Base-by-base conservation (phyloP, 352 stramenopile genomes). In the Phytophthora ohioensis region DNA sequence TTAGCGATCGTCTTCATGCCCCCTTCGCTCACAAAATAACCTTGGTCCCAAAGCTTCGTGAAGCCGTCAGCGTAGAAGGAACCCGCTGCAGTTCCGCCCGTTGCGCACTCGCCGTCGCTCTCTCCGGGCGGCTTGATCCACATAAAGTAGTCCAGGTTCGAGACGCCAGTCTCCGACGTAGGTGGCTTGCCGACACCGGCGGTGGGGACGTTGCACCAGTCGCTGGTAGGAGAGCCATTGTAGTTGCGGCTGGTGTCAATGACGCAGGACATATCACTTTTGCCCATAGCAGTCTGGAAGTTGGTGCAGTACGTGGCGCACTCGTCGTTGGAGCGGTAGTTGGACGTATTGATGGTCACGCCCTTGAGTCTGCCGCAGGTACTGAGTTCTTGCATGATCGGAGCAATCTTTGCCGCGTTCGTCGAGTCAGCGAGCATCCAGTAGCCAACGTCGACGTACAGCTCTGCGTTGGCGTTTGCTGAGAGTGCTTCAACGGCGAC, bases 341-440 rank as follows among this genome's bases (percentile, higher is more conserved):
- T 92, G 32, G 82, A 87, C 46, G 82, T 92, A 54, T 92, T 92
- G 59, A 92, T 79, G 49, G 79, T 71, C 35, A 91, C 85, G 17
- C 84, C 84, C 38, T 86, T 87, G 42, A 90, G 38, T 6, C 53
- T 60, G 3, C 78, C 80, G n/a, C 69, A 73, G 8, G 48, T 53
- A 1, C 57, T 64, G 9, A 91, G 71, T 38, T 75, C 51, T 39
- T 82, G 61, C 59, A 91, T 53, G 32, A 88, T 61, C 15, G 68
- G 62, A n/a, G 66, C 73, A 30, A 90, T 67, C 8, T 66, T 73
- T 34, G 67, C 46, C 10, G 64, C 54, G 9, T 72, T 70, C 12
- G 71, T 57, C 27, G 67, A 21, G 56, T 73, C 73, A 32, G 67
- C 57, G 2, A 91, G 69, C 30, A 67, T 87, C 84, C 84, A 92